Evolutionary conservation across 2,329 filamentous ascomycete species (phyloP).

Genomic region (Rhinocladiella similis): DNA sequence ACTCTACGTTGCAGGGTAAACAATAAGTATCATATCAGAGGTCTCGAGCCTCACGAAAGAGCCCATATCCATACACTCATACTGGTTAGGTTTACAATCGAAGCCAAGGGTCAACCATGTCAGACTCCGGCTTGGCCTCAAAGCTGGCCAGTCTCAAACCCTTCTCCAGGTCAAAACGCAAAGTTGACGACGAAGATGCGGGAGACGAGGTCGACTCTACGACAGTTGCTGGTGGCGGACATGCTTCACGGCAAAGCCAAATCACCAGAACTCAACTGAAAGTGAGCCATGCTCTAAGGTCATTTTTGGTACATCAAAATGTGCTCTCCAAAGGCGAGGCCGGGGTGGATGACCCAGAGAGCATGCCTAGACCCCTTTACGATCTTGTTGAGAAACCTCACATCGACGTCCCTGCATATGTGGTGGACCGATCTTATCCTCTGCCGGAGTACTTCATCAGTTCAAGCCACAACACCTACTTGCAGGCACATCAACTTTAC

Average conservation of each 20-base stretch:
- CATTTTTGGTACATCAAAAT: conserved; percentile 23
- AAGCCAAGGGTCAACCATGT: not conserved
- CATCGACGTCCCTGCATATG: conserved; percentile 21
- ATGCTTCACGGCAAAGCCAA: conserved; percentile 15
- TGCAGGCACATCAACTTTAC: conserved; percentile 27
- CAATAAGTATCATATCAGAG: too few relatives aligned
- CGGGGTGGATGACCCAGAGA: conserved; percentile 14
- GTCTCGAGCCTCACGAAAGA: too few relatives aligned
- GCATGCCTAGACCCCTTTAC: conserved; percentile 14
- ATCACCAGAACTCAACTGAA: conserved; percentile 24
- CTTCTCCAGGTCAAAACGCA: conserved; percentile 17
- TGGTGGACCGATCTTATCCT: conserved; percentile 27
- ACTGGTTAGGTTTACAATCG: too few relatives aligned
- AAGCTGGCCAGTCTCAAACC: conserved; percentile 25
- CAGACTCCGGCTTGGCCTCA: conserved; percentile 3
- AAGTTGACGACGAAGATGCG: conserved; percentile 26
- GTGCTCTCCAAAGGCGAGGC: conserved; percentile 24
- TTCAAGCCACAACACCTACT: conserved; percentile 30
- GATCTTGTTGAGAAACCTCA: conserved; percentile 24
- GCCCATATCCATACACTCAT: too few relatives aligned
- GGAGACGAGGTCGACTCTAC: conserved; percentile 24
- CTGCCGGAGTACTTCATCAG: conserved; percentile 30
- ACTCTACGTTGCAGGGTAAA: too few relatives aligned
- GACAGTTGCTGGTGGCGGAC: conserved; percentile 27
- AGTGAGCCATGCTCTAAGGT: conserved; percentile 22